Percentiles rank a stretch among this genome's conserved stretches.
Evolutionary conservation across 768 basidiomycete species (phyloP).

Genomic region (Candolleomyces eurysporus): DNA sequence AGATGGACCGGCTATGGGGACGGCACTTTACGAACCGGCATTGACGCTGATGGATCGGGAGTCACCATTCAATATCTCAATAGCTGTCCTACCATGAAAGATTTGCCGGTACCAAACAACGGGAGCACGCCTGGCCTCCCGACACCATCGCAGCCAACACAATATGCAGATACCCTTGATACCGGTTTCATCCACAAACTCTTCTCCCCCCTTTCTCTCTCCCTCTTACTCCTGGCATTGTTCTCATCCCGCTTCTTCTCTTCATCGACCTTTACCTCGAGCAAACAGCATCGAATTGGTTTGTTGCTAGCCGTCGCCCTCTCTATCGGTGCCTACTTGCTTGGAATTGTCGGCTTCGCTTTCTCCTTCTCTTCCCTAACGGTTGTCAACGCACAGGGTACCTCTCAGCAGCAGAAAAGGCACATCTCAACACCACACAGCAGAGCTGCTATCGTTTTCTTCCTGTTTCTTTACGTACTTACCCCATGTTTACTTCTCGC

Average conservation of each 20-base stretch:
- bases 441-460: slow-evolving; percentile 62
- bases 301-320: slow-evolving; percentile 36
- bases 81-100: slow-evolving; percentile 48
- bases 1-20: slow-evolving; percentile 65
- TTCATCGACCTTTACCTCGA: slow-evolving; percentile 35
- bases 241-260: slow-evolving; percentile 26
- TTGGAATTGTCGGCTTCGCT: slow-evolving; percentile 63
- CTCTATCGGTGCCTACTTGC: slow-evolving; percentile 45
- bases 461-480: slow-evolving; percentile 56
- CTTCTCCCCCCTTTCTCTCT: slow-evolving; percentile 43
- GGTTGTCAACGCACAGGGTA: slow-evolving; percentile 28
- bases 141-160: slow-evolving; percentile 16
- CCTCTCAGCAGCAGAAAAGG: slow-evolving; percentile 13
- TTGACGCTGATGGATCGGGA: slow-evolving; percentile 64
- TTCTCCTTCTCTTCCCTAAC: slow-evolving; percentile 25
- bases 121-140: slow-evolving; percentile 22
- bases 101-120: slow-evolving; percentile 15
- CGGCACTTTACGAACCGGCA: slow-evolving; percentile 60
- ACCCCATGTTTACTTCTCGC: slow-evolving; percentile 42
- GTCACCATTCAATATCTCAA: slow-evolving; percentile 60
- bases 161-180: slow-evolving; percentile 18
- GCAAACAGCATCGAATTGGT: slow-evolving; percentile 11
- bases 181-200: slow-evolving; percentile 46
- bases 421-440: slow-evolving; percentile 62
- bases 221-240: slow-evolving; percentile 10